Evolutionary conservation across 1,284 basidiomycete species (phyloP).

Genomic region (Hemileia vastatrix): DNA sequence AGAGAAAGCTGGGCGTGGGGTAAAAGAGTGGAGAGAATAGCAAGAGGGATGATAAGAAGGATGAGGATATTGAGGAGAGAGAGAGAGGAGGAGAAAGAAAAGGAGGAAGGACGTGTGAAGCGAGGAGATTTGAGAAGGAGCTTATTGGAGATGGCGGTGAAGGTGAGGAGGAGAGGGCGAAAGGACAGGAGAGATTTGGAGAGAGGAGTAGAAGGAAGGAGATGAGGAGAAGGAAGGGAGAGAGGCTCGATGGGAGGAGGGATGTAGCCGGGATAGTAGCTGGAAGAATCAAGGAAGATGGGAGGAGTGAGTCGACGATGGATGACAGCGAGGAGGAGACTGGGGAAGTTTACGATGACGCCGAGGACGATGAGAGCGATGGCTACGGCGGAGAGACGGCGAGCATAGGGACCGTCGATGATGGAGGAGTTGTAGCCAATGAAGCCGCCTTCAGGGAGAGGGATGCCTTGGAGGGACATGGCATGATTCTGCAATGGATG

Average conservation of each 20-base stretch:
- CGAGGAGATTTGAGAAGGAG: background rate
- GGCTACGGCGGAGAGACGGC: too few relatives aligned
- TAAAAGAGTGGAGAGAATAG: background rate
- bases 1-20: too few relatives aligned
- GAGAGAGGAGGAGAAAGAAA: too few relatives aligned
- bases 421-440: too few relatives aligned
- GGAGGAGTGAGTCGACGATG: background rate
- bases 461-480: too few relatives aligned
- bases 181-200: background rate
- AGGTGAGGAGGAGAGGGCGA: background rate
- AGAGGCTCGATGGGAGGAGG: background rate
- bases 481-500: too few relatives aligned
- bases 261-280: background rate
- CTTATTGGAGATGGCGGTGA: background rate
- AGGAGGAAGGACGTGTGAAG: background rate
- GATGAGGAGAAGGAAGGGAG: background rate
- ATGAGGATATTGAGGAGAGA: background rate
- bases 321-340: background rate
- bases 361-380: too few relatives aligned
- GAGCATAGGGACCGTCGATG: too few relatives aligned
- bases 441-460: too few relatives aligned
- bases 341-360: background rate
- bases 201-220: background rate
- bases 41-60: background rate
- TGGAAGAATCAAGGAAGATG: background rate